phyloP scores from a whole-genome alignment of 2,329 filamentous ascomycete species.

The Cercospora berteroae region DNA sequence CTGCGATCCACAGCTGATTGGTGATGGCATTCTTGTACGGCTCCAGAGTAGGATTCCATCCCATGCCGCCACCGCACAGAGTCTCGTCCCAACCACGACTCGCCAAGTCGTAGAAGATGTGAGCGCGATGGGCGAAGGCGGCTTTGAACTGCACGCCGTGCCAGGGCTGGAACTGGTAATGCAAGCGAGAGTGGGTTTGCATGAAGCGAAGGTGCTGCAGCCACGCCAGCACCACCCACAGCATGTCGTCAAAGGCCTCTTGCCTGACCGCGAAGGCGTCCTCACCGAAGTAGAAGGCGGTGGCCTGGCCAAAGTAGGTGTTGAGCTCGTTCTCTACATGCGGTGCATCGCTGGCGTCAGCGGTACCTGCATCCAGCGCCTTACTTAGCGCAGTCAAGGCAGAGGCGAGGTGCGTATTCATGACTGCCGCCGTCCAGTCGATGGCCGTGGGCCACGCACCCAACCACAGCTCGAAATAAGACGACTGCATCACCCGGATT shows the following conservation, averaged over 20 bases:
- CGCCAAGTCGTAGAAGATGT: slow-evolving; percentile 81
- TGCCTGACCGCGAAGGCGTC: slow-evolving; percentile 50
- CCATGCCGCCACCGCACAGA: slow-evolving; percentile 84
- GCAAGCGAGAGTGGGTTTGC: slow-evolving; percentile 62
- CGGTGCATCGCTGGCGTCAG: slow-evolving; percentile 34
- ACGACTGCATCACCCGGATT: slow-evolving; percentile 69
- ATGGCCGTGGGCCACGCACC: slow-evolving; percentile 83
- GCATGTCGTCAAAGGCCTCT: slow-evolving; percentile 87
- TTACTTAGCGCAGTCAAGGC: slow-evolving; percentile 56
- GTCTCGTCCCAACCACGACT: slow-evolving; percentile 75
- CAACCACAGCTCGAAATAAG: slow-evolving; percentile 73
- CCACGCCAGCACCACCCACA: slow-evolving; percentile 94
- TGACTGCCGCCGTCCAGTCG: slow-evolving; percentile 89
- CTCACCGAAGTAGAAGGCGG: slow-evolving; percentile 83
- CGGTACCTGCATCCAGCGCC: slow-evolving; percentile 48
- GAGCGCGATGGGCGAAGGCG: slow-evolving; percentile 76
- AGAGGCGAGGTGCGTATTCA: slow-evolving; percentile 56
- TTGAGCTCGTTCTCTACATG: slow-evolving; percentile 75
- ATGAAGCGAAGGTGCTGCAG: slow-evolving; percentile 60
- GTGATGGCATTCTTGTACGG: slow-evolving; percentile 98
- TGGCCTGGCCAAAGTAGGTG: slow-evolving; percentile 72
- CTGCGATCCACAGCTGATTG: slow-evolving; percentile 83
- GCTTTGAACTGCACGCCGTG: slow-evolving; percentile 74
- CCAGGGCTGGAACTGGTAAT: slow-evolving; percentile 60
- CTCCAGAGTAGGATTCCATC: slow-evolving; percentile 75